A percentile compares a stretch with the other conserved stretches of the same genome.
Conservation (phyloP, 2,329 filamentous ascomycete genomes). For the Trichoderma sp. region DNA sequence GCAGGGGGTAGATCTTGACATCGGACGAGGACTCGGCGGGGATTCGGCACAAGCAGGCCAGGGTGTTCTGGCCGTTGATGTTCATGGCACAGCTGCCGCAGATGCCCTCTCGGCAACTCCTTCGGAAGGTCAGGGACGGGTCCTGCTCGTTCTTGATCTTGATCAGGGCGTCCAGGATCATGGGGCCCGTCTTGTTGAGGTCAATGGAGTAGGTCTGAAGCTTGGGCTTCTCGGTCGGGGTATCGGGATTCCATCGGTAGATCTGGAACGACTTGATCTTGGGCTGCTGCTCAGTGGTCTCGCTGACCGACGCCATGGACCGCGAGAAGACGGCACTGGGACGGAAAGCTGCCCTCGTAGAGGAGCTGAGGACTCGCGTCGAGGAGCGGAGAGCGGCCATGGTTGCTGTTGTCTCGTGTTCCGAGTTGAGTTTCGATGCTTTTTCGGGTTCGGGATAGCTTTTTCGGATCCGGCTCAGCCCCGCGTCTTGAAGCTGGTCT, state of each 20-base stretch:
- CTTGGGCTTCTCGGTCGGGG: constrained; percentile 85
- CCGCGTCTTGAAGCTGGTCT: background rate
- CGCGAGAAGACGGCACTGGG: constrained; percentile 48
- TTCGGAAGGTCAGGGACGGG: constrained; percentile 91
- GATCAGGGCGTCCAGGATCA: constrained; percentile 96
- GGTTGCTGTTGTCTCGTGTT: background rate
- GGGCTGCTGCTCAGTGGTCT: constrained; percentile 63
- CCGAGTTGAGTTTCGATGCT: constrained; percentile 27
- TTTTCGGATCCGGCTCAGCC: background rate
- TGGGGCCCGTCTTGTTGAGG: constrained; percentile 97
- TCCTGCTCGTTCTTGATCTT: constrained; percentile 99
- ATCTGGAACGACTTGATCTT: constrained; percentile 94
- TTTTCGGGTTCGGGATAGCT: constrained; percentile 24
- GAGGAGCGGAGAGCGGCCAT: constrained; percentile 66
- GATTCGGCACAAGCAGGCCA: constrained; percentile 97
- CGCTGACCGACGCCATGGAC: constrained; percentile 57
- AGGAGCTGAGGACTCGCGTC: constrained; percentile 52
- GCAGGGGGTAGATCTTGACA: constrained; percentile 94
- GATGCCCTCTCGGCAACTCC: constrained; percentile 97
- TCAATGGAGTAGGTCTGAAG: constrained; percentile 97
- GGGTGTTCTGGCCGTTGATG: constrained; percentile 97
- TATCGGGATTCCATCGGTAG: constrained; percentile 98
- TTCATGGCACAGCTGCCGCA: constrained; percentile 99
- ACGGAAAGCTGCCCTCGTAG: constrained; percentile 43
- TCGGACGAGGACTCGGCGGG: constrained; percentile 78